phyloP scores from a whole-genome alignment of 1,139 yeast genomes.

The Arxiozyma telluris region DNA sequence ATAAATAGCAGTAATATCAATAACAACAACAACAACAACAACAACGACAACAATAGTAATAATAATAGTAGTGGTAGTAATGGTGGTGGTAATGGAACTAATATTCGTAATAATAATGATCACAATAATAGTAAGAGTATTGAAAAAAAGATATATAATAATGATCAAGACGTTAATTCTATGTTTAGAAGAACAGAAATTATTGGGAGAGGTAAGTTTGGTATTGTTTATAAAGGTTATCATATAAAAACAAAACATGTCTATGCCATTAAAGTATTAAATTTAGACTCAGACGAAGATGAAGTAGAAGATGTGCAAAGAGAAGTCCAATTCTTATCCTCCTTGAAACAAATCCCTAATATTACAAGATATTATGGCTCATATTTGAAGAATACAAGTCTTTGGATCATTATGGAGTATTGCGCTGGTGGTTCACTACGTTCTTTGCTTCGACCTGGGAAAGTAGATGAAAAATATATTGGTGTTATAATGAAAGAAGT shows the following conservation, averaged over 20 bases:
- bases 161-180: slow-evolving; percentile 29
- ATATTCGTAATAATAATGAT: too few relatives aligned
- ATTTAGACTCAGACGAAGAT: slow-evolving; percentile 86
- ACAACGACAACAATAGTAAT: too few relatives aligned
- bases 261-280: slow-evolving; percentile 88
- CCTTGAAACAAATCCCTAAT: slow-evolving; percentile 76
- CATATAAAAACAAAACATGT: slow-evolving; percentile 46
- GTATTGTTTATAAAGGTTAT: slow-evolving; percentile 84
- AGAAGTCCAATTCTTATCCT: slow-evolving; percentile 80
- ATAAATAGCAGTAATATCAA: background rate
- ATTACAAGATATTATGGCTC: slow-evolving; percentile 91
- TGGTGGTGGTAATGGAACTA: background rate
- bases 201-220: slow-evolving; percentile 93
- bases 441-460: slow-evolving; percentile 79
- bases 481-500: slow-evolving; percentile 78
- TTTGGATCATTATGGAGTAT: slow-evolving; percentile 97
- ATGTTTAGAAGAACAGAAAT: slow-evolving; percentile 75
- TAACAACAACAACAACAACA: background rate
- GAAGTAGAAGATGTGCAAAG: slow-evolving; percentile 93
- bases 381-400: slow-evolving; percentile 71
- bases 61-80: background rate
- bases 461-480: slow-evolving; percentile 73
- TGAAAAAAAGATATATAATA: background rate
- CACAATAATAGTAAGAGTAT: background rate
- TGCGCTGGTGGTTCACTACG: slow-evolving; percentile 96